Evolutionary conservation across 805 yeast genomes (phyloP).

Genomic region (Candida sakaeoensis): DNA sequence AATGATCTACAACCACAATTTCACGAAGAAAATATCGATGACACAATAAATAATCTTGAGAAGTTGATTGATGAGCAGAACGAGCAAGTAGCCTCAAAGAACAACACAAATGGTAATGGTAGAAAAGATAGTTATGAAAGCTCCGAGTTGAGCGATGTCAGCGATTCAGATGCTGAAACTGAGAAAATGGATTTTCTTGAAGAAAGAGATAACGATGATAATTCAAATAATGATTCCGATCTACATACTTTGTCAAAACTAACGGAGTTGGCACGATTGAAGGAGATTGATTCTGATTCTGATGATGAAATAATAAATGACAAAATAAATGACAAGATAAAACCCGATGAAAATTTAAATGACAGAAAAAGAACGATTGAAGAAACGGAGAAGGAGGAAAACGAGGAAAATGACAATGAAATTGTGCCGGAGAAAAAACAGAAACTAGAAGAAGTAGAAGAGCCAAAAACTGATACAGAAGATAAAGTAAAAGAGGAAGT

Average conservation of each 20-base stretch:
- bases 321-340: background rate
- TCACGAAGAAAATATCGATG: conserved; percentile 4
- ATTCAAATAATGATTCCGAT: conserved; percentile 27
- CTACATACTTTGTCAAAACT: conserved; percentile 38
- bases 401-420: background rate
- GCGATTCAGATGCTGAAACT: conserved; percentile 73
- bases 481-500: conserved; percentile 19
- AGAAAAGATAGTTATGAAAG: conserved; percentile 31
- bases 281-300: conserved; percentile 32
- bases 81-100: background rate
- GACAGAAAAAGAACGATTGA: background rate
- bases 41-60: background rate
- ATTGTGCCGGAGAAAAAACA: background rate
- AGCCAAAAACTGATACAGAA: conserved; percentile 14
- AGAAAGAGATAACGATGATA: conserved; percentile 23
- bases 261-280: conserved; percentile 38
- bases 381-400: conserved; percentile 2
- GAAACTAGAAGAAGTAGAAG: conserved; percentile 10
- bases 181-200: conserved; percentile 69
- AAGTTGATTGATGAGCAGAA: conserved; percentile 1
- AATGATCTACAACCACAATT: background rate
- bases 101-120: background rate
- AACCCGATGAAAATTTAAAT: background rate
- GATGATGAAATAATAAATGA: conserved; percentile 6
- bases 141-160: conserved; percentile 48